These are phyloP conservation scores for Aphanomyces astaci DNA, from an alignment of 352 stramenopile genomes.

Conservation along the genomic window DNA sequence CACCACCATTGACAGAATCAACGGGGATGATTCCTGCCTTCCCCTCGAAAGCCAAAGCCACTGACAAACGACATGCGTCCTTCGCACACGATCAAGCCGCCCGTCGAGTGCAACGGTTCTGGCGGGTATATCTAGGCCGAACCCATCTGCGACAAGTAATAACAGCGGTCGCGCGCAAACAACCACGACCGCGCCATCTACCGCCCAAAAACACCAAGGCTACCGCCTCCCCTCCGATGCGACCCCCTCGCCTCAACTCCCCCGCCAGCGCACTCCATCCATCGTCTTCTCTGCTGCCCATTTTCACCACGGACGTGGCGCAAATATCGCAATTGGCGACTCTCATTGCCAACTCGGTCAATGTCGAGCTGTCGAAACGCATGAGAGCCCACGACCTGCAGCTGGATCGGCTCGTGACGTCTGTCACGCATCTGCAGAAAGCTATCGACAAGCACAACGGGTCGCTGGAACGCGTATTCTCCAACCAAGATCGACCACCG, in stretches of 20 bases:
- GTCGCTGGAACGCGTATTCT: constrained; percentile 1
- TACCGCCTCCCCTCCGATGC: background rate
- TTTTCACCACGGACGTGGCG: constrained; percentile 19
- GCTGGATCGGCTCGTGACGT: background rate
- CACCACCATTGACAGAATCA: background rate
- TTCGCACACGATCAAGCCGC: background rate
- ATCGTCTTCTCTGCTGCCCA: constrained; percentile 2
- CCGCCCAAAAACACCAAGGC: too few relatives aligned
- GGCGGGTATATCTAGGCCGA: background rate
- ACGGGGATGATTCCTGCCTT: too few relatives aligned
- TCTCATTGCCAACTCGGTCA: constrained; percentile 22
- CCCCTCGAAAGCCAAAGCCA: too few relatives aligned
- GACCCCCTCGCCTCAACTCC: background rate
- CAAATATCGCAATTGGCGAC: constrained; percentile 19
- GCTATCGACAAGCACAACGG: constrained; percentile 21
- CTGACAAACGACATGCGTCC: too few relatives aligned
- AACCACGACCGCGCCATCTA: background rate
- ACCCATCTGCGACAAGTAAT: background rate
- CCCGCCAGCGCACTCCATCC: background rate
- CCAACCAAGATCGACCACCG: background rate
- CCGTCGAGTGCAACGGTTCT: background rate
- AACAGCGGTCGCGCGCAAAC: background rate
- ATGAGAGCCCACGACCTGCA: constrained; percentile 14
- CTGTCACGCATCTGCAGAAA: constrained; percentile 3
- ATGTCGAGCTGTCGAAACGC: constrained; percentile 5